Evolutionary conservation across 495 filamentous ascomycete genomes (phyloP).

Genomic region (Lasiosphaeria ovina): DNA sequence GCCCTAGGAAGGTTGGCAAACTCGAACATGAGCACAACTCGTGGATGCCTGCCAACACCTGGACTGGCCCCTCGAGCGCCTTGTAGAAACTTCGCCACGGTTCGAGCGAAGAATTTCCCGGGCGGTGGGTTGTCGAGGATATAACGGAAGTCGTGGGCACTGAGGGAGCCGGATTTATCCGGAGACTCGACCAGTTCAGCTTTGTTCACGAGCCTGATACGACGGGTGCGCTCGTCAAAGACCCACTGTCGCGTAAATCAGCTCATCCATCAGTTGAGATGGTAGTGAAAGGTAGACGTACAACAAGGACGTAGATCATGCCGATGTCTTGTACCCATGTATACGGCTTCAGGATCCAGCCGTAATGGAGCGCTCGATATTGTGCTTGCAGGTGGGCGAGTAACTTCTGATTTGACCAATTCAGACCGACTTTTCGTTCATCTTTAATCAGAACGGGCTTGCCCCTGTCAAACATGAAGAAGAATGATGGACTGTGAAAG

Average conservation of each 20-base stretch:
- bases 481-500: constrained; percentile 3
- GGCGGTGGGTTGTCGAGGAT: constrained; percentile 6
- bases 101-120: constrained; percentile 4
- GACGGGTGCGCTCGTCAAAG: neutral
- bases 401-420: constrained; percentile 5
- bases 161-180: neutral
- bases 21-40: constrained; percentile 9
- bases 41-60: neutral
- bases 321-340: constrained; percentile 6
- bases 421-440: neutral
- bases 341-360: constrained; percentile 7
- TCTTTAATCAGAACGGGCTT: constrained; percentile 1
- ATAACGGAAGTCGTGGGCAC: constrained; percentile 5
- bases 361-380: constrained; percentile 4
- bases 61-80: neutral
- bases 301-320: constrained; percentile 11
- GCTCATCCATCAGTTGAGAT: neutral
- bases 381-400: neutral
- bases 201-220: constrained; percentile 9
- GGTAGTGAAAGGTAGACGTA: neutral
- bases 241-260: constrained; percentile 3
- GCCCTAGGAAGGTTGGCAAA: constrained; percentile 4
- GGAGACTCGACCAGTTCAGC: constrained; percentile 7
- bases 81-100: neutral
- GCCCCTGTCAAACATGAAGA: constrained; percentile 6